Conservation (phyloP, 805 yeast species). For the Priceomyces medius region DNA sequence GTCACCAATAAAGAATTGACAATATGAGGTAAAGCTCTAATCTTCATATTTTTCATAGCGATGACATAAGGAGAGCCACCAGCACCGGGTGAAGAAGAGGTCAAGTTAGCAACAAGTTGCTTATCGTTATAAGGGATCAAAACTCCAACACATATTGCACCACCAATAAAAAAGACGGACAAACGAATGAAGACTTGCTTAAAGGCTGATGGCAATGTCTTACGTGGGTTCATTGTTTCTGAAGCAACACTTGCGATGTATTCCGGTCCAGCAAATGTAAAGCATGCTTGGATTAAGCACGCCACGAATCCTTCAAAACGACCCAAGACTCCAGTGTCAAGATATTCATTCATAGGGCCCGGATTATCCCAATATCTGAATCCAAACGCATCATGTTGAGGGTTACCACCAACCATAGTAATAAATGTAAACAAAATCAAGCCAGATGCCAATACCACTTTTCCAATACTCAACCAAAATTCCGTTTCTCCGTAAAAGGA, state of each 20-base stretch:
- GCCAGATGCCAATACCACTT: slow-evolving; percentile 73
- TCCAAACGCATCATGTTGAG: slow-evolving; percentile 55
- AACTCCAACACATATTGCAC: slow-evolving; percentile 76
- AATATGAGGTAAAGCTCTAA: slow-evolving; percentile 44
- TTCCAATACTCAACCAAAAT: slow-evolving; percentile 68
- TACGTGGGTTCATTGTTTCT: slow-evolving; percentile 71
- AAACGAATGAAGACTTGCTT: slow-evolving; percentile 71
- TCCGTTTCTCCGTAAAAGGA: slow-evolving; percentile 77
- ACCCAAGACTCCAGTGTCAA: slow-evolving; percentile 53
- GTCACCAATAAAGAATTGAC: slow-evolving; percentile 44
- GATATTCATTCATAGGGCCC: slow-evolving; percentile 34
- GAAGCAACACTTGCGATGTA: slow-evolving; percentile 84
- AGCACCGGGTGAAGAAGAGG: slow-evolving; percentile 64
- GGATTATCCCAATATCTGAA: slow-evolving; percentile 45
- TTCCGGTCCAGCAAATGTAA: slow-evolving; percentile 86
- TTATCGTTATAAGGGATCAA: slow-evolving; percentile 72
- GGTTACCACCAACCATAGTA: slow-evolving; percentile 88
- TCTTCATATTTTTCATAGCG: slow-evolving; percentile 49
- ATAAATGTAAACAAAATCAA: slow-evolving; percentile 71
- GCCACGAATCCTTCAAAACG: slow-evolving; percentile 70
- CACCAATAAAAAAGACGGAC: slow-evolving; percentile 65
- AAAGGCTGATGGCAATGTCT: slow-evolving; percentile 74
- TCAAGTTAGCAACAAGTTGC: slow-evolving; percentile 53
- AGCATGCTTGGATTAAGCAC: slow-evolving; percentile 68
- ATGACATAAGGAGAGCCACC: slow-evolving; percentile 51